These are phyloP conservation scores for Hyaloperonospora brassicae DNA, from an alignment of 352 stramenopile species.

Conservation along the genomic window DNA sequence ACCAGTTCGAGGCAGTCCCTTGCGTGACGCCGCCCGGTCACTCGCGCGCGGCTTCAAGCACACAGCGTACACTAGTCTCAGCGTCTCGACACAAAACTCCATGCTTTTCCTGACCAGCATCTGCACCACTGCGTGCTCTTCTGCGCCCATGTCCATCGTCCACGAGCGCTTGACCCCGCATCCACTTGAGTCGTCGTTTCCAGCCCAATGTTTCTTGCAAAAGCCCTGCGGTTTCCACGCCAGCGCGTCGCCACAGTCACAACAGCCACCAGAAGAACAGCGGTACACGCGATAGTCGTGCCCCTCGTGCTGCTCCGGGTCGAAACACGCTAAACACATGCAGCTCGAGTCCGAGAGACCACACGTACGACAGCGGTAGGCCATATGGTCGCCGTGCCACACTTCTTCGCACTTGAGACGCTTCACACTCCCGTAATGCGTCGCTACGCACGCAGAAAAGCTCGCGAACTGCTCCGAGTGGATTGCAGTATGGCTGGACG, in stretches of 20 bases:
- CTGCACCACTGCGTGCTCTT: conserved; percentile 38
- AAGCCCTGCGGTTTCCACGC: conserved; percentile 73
- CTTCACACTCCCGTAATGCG: conserved; percentile 55
- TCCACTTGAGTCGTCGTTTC: conserved; percentile 1
- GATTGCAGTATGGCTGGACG: conserved; percentile 1
- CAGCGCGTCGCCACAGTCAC: conserved; percentile 72
- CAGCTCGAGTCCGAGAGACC: conserved; percentile 81
- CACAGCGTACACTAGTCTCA: conserved; percentile 46
- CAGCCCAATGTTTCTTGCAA: conserved; percentile 54
- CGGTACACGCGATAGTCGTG: conserved; percentile 80
- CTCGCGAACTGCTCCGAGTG: conserved; percentile 27
- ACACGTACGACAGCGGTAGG: conserved; percentile 74
- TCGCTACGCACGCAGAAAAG: conserved; percentile 43
- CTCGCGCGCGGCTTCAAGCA: conserved; percentile 32
- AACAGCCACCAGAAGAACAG: conserved; percentile 73
- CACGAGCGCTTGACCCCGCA: background rate
- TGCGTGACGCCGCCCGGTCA: conserved; percentile 29
- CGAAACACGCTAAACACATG: conserved; percentile 79
- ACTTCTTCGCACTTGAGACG: conserved; percentile 78
- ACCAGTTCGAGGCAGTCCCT: conserved; percentile 40
- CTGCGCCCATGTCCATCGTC: conserved; percentile 26
- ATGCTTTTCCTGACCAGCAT: conserved; percentile 38
- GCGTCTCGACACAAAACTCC: conserved; percentile 49
- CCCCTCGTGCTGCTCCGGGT: conserved; percentile 66
- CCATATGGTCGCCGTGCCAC: conserved; percentile 85